Base-by-base conservation (phyloP, 139 green algal genomes). In the Pseudopediastrum boryanum region DNA sequence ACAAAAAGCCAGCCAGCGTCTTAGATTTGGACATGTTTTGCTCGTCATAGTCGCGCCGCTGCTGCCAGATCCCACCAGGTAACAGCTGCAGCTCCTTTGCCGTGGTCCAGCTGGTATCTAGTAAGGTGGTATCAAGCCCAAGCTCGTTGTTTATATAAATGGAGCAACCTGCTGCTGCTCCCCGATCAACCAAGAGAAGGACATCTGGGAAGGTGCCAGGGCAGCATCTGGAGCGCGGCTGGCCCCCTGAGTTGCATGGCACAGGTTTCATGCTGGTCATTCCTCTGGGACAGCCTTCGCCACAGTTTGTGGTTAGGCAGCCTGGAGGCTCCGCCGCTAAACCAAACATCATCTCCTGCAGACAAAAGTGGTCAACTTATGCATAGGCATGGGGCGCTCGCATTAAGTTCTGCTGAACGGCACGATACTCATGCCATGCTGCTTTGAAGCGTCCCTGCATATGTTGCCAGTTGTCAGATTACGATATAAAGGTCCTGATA, bases 341-440 rank as follows among this genome's bases (percentile, higher is more conserved):
- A 25, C 76, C 82, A 27, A 23, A 1, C 82, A 86, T 86, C 42
- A 81, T 59, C 54, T 86, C 82, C 82, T 86, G 70, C 51, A 58
- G 16, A 23, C 9, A 21, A 6, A 5, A 29, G 54, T 27, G 33
- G 8, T n/a, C n/a, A n/a, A n/a, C n/a, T n/a, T n/a, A n/a, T n/a
- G n/a, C n/a, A n/a, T 66, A 9, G 36, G 67, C 25, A 62, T 61
- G 42, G n/a, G n/a, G n/a, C n/a, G n/a, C n/a, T n/a, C n/a, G n/a
- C n/a, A n/a, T n/a, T n/a, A n/a, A n/a, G n/a, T n/a, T n/a, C n/a
- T n/a, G n/a, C n/a, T n/a, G n/a, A n/a, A n/a, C n/a, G n/a, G n/a
- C n/a, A n/a, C n/a, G n/a, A n/a, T n/a, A n/a, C n/a, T n/a, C n/a
- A n/a, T n/a, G n/a, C n/a, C n/a, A n/a, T n/a, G n/a, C n/a, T n/a